Evolutionary conservation across 2,329 filamentous ascomycete species (phyloP), one percentile per base, ranked within the genome.

Genomic region (Colletotrichum horii): DNA sequence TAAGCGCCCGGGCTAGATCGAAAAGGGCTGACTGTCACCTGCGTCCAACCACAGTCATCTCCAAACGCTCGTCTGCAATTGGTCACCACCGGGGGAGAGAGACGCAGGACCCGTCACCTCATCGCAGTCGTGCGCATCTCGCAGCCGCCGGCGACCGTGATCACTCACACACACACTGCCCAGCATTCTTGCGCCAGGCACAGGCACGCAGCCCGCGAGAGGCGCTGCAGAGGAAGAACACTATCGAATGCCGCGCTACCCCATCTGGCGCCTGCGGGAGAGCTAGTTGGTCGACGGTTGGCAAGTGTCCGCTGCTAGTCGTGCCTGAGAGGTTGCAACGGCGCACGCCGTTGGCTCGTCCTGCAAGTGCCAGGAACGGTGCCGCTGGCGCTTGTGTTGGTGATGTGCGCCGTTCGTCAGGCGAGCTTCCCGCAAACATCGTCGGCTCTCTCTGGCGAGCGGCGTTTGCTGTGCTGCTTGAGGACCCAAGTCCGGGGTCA

Each of bases 351-450:
- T 38, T 19, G 30, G 34, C 2, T 38, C 43, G 6, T 69, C 36
- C 70, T 75, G 71, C 74, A 70, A 61, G 71, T 76, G 71, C 71
- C 62, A 48, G n/a, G 43, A 48, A 48, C 43, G 43, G 65, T 36
- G 61, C 32, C 55, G 16, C 66, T 30, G 66, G 66, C 66, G 66
- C 66, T 43, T 75, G 58, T 62, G 55, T 61, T 36, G 61, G 55
- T 71, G 60, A 32, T 60, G 34, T 71, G 32, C 36, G 38, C 70
- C 48, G 24, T 30, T 62, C 32, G 48, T 58, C 56, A 60, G 62
- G n/a, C 34, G 22, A 64, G 43, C 28, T 26, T 12, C 22, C 32
- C 24, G 32, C n/a, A 52, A 58, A 52, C 38, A 43, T 26, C 60
- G 15, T 19, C 24, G 12, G 43, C 43, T 30, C 48, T 28, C 70